Percentiles rank a stretch among this genome's conserved stretches.
Evolutionary conservation across 1,284 basidiomycete species (phyloP).

Genomic region (Apiotrichum akiyoshidainum): DNA sequence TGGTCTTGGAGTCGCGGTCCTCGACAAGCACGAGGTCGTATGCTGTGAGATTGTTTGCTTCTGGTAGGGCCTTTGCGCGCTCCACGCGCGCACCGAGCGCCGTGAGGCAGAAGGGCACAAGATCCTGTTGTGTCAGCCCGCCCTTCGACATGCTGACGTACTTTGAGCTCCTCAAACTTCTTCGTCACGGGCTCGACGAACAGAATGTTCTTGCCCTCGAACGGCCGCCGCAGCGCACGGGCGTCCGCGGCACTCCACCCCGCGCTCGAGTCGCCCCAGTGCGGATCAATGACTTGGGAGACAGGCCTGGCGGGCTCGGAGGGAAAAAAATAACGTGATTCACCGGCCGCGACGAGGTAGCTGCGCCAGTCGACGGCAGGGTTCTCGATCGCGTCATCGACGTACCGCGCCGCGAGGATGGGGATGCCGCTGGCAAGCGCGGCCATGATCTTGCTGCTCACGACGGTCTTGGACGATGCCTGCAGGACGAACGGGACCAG

Average conservation of each 20-base stretch:
- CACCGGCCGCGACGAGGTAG: slow-evolving; percentile 68
- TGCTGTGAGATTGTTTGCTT: slow-evolving; percentile 30
- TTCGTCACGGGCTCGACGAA: slow-evolving; percentile 24
- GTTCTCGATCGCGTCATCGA: slow-evolving; percentile 54
- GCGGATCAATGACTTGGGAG: slow-evolving; percentile 67
- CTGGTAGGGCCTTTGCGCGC: slow-evolving; percentile 44
- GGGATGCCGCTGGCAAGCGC: slow-evolving; percentile 82
- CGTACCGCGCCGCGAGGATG: slow-evolving; percentile 66
- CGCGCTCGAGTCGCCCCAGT: slow-evolving; percentile 59
- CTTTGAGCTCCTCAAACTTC: slow-evolving; percentile 23
- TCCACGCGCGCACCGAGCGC: slow-evolving; percentile 64
- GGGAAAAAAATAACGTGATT: slow-evolving; percentile 53
- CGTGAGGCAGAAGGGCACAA: slow-evolving; percentile 70
- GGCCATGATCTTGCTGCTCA: slow-evolving; percentile 73
- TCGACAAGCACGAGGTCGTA: slow-evolving; percentile 68
- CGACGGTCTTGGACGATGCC: slow-evolving; percentile 61
- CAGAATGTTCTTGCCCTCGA: slow-evolving; percentile 31
- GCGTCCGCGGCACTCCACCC: slow-evolving; percentile 52
- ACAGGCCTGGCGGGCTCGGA: slow-evolving; percentile 46
- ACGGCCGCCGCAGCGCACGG: slow-evolving; percentile 51
- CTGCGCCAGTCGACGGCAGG: slow-evolving; percentile 59
- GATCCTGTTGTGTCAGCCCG: slow-evolving; percentile 33
- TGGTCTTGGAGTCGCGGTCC: slow-evolving; percentile 50
- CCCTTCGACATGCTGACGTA: slow-evolving; percentile 15
- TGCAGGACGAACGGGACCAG: slow-evolving; percentile 61